Evolutionary conservation across 208 protist genomes (phyloP).

Genomic region (Crithidia sp.): DNA sequence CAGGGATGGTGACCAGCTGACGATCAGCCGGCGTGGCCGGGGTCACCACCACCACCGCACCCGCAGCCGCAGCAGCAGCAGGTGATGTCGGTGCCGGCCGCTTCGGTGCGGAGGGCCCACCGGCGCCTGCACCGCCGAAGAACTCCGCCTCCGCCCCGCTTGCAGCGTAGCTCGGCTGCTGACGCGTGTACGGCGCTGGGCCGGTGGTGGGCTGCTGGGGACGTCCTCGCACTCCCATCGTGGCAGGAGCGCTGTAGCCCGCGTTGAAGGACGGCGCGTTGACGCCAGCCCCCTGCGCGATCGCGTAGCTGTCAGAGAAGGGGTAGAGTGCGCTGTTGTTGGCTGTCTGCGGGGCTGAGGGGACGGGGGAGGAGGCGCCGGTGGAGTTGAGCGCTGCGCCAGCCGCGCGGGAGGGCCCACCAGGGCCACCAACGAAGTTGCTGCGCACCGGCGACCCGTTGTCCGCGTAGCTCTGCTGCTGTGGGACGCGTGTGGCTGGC

Average conservation of each 20-base stretch:
- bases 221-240: conserved; percentile 1
- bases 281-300: conserved; percentile 14
- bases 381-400: background rate
- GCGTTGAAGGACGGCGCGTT: conserved; percentile 33
- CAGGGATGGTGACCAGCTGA: conserved; percentile 12
- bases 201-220: background rate
- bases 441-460: conserved; percentile 12
- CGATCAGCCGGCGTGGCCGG: background rate
- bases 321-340: conserved; percentile 28
- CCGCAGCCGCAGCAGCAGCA: background rate
- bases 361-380: conserved; percentile 15
- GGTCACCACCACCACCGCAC: conserved; percentile 7
- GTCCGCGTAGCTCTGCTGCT: background rate
- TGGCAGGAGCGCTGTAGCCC: conserved; percentile 3
- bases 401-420: conserved; percentile 23
- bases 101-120: background rate
- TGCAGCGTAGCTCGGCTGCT: conserved; percentile 1
- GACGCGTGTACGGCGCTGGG: background rate
- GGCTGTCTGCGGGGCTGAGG: conserved; percentile 25
- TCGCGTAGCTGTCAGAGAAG: conserved; percentile 29
- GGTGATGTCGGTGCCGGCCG: background rate
- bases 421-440: conserved; percentile 36
- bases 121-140: conserved; percentile 4
- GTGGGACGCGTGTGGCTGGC: background rate
- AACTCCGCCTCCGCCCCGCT: conserved; percentile 10